Conservation (phyloP, 2,329 filamentous ascomycete species). For the Colletotrichum orchidophilum region DNA sequence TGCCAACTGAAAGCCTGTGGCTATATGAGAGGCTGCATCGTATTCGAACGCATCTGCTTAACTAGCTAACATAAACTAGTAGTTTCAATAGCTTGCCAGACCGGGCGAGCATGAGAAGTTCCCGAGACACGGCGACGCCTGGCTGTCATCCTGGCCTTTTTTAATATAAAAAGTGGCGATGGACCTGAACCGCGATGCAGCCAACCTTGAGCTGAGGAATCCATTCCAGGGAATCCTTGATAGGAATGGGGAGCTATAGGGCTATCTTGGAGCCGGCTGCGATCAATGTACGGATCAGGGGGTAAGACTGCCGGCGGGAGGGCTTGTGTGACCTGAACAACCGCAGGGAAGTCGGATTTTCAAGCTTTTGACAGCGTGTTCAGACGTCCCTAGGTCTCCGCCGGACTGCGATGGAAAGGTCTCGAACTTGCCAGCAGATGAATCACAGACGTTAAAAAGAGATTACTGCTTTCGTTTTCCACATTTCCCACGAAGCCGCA, state of each 20-base stretch:
- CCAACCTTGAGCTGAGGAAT: neutral
- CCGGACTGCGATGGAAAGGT: neutral
- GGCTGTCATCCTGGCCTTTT: neutral
- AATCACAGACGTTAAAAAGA: neutral
- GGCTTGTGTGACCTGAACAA: too few relatives aligned
- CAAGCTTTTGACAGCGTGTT: neutral
- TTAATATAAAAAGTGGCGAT: neutral
- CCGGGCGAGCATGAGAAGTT: constrained; percentile 7
- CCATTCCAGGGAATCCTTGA: neutral
- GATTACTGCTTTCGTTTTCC: neutral
- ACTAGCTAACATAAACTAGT: constrained; percentile 16
- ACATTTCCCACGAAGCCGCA: neutral
- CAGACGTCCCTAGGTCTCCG: neutral
- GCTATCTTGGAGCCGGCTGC: neutral
- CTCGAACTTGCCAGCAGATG: neutral
- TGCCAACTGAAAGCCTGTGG: neutral
- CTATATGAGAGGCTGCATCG: neutral
- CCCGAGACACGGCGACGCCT: neutral
- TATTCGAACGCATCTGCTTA: neutral
- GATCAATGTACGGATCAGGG: neutral
- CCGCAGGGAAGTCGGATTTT: neutral
- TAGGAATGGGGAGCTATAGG: neutral
- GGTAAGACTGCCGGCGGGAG: neutral
- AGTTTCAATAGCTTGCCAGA: constrained; percentile 5
- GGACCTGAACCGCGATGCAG: neutral